Evolutionary conservation across 1,139 yeast species (phyloP).

Genomic region (Wickerhamomyces sp.): DNA sequence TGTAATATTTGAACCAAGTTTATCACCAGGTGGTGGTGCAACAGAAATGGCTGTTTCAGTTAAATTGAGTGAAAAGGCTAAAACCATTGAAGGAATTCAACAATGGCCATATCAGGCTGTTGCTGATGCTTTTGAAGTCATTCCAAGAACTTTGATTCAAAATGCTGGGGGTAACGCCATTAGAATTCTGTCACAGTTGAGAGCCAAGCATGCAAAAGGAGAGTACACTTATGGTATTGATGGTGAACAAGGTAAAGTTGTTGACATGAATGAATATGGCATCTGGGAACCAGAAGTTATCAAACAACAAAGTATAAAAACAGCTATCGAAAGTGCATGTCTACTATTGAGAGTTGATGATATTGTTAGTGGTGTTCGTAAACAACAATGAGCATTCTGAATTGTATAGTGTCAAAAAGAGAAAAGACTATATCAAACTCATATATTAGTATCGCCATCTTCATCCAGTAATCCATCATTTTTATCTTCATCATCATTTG

Average conservation of each 20-base stretch:
- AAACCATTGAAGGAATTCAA: constrained; percentile 87
- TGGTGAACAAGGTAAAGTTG: constrained; percentile 91
- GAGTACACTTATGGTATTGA: constrained; percentile 83
- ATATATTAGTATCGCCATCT: constrained; percentile 6
- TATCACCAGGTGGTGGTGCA: constrained; percentile 99
- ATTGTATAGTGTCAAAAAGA: not conserved
- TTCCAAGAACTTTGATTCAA: constrained; percentile 94
- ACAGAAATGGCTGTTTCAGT: constrained; percentile 98
- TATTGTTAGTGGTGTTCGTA: constrained; percentile 92
- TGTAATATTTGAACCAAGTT: constrained; percentile 89
- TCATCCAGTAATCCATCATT: constrained; percentile 13
- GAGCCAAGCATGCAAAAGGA: constrained; percentile 96
- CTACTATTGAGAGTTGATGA: constrained; percentile 93
- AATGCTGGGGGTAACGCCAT: constrained; percentile 98
- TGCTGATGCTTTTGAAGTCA: constrained; percentile 97
- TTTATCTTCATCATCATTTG: constrained; percentile 8
- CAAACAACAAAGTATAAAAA: constrained; percentile 93
- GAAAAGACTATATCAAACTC: constrained; percentile 1
- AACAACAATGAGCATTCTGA: constrained; percentile 24
- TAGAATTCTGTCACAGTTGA: constrained; percentile 77
- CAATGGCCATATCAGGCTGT: constrained; percentile 99
- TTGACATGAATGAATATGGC: constrained; percentile 93
- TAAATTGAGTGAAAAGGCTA: constrained; percentile 82
- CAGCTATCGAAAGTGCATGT: constrained; percentile 96
- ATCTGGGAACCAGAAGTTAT: constrained; percentile 99